Percentiles rank a stretch among this genome's conserved stretches.
Evolutionary conservation across 1,139 yeast species (phyloP).

Genomic region (Yamadazyma conglobata): DNA sequence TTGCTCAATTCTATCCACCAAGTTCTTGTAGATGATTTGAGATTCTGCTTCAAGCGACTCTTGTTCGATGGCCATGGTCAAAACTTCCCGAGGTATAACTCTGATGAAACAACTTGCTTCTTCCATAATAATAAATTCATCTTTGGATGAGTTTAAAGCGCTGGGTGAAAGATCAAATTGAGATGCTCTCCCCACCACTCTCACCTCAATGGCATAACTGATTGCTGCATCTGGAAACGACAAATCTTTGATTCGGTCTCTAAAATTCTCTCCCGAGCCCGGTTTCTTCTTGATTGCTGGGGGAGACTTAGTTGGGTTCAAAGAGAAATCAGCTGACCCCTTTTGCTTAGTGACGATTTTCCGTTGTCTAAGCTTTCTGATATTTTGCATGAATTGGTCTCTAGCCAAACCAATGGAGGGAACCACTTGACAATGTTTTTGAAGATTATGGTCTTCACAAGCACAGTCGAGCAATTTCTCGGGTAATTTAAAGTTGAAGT

Average conservation of each 20-base stretch:
- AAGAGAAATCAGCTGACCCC: slow-evolving; percentile 6
- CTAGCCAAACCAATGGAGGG: slow-evolving; percentile 34
- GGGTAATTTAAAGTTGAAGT: slow-evolving; percentile 40
- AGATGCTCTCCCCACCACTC: slow-evolving; percentile 42
- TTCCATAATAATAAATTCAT: slow-evolving; percentile 40
- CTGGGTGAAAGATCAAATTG: slow-evolving; percentile 20
- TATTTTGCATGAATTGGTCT: slow-evolving; percentile 16
- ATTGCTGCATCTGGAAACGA: slow-evolving; percentile 39
- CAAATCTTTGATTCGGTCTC: slow-evolving; percentile 28
- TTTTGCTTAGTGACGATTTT: slow-evolving; percentile 1
- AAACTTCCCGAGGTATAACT: slow-evolving; percentile 21
- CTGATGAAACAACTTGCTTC: slow-evolving; percentile 32
- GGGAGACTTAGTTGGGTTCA: slow-evolving; percentile 1
- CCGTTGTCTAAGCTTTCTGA: slow-evolving; percentile 13
- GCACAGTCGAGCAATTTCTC: slow-evolving; percentile 40
- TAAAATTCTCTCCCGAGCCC: slow-evolving; percentile 11
- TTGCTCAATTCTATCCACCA: slow-evolving; percentile 27
- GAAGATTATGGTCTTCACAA: slow-evolving; percentile 35
- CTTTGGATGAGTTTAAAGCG: slow-evolving; percentile 12
- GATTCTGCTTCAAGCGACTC: slow-evolving; percentile 21
- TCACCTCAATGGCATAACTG: slow-evolving; percentile 38
- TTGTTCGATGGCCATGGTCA: slow-evolving; percentile 11
- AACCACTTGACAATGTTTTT: slow-evolving; percentile 35
- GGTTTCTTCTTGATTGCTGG: slow-evolving; percentile 1
- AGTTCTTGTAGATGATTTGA: slow-evolving; percentile 25